Base-by-base conservation (phyloP, 1,284 basidiomycete genomes). In the Phenoliferia sp. region DNA sequence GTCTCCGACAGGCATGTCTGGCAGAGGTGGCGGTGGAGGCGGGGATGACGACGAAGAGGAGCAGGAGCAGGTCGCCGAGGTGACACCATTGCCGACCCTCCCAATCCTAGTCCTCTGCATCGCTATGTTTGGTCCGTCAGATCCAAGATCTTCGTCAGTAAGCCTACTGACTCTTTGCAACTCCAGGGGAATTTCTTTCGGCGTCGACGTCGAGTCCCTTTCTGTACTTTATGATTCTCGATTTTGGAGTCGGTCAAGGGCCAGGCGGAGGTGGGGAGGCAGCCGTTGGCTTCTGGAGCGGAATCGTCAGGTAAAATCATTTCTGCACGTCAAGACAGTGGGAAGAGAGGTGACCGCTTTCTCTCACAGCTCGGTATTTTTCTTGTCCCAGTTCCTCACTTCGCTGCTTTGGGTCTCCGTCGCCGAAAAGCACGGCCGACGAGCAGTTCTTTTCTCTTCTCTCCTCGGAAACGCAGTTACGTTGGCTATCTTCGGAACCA, bases 61-160 rank as follows among this genome's bases (percentile, higher is more conserved):
- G n/a, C 65, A 64, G 16, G 17, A 4, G 9, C 35, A 36, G 3
- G 60, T 61, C 9, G 12, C 63, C n/a, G 70, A 73, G 50, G 63
- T 79, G 15, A 94, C 92, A 1, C 92, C 93, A 3, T 79, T 97
- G 32, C 94, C 93, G 1, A 81, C 83, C n/a, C 80, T 97, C 55
- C 89, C 93, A 0, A 94, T 96, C 88, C 82, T 89, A 71, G 94
- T 96, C 3, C 80, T 97, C 56, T 94, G 91, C 62, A 93, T 95
- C 90, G 57, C 57, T 1, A 59, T 94, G 88, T 83, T 94, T 22
- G 90, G 91, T 56, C 94, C 96, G 80, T 93, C 96, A 34, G 94
- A 94, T 39, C 36, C 7, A 1, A 28, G 6, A 3, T 32, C 35
- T 22, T n/a, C 3, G 1, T 16, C 44, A 22, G 15, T n/a, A 58